A percentile compares a stretch with the other conserved stretches of the same genome.
These are phyloP conservation scores for Volvox carteri DNA, from an alignment of 163 green algal genomes.

Conservation along the genomic window DNA sequence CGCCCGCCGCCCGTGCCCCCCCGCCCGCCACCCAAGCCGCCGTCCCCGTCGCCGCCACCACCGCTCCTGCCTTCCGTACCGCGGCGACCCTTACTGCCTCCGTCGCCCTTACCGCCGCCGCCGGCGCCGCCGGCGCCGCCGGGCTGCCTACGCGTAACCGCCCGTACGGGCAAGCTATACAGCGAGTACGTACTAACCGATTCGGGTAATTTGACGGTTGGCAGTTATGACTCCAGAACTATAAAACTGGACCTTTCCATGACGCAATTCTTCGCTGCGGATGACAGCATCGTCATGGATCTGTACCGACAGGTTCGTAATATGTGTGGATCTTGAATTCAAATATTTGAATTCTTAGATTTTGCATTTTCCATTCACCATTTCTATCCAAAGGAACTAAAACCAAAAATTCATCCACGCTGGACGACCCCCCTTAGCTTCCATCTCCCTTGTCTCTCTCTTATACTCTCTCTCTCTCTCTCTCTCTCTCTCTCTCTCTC, in stretches of 20 bases:
- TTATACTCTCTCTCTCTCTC: too few relatives aligned
- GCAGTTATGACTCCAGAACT: neutral
- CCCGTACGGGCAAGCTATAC: slow-evolving; percentile 23
- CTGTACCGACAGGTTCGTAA: neutral
- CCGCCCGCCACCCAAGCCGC: neutral
- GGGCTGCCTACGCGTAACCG: slow-evolving; percentile 38
- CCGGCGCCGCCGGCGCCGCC: slow-evolving; percentile 13
- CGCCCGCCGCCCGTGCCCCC: neutral
- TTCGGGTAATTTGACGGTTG: neutral
- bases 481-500: too few relatives aligned
- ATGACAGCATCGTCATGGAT: slow-evolving; percentile 16
- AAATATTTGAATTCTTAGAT: too few relatives aligned
- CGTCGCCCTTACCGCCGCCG: neutral
- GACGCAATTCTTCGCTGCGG: neutral
- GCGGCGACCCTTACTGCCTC: neutral
- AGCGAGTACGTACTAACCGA: neutral
- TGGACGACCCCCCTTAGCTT: too few relatives aligned
- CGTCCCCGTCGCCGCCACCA: neutral
- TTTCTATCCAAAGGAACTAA: too few relatives aligned
- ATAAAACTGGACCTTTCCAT: slow-evolving; percentile 10
- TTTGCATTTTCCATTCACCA: too few relatives aligned
- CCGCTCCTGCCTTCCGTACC: neutral
- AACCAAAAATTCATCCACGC: too few relatives aligned
- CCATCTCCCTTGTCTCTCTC: too few relatives aligned
- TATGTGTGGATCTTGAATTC: neutral